Conservation (phyloP, 2,329 filamentous ascomycete species). For the Orbilia brochopaga region DNA sequence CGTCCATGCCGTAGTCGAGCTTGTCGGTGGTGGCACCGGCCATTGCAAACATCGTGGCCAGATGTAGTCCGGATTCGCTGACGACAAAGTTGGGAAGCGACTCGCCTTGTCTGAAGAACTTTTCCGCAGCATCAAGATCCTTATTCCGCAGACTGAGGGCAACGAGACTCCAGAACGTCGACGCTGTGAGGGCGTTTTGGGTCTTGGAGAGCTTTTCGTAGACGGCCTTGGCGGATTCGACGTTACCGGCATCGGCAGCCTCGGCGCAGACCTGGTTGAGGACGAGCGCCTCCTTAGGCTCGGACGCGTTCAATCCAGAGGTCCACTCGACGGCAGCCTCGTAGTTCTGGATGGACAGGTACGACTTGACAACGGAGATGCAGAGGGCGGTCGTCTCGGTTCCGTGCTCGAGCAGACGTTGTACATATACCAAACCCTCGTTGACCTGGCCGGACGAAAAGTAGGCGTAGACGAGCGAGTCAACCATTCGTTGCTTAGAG, state of each 20-base stretch:
- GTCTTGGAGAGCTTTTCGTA: conserved; percentile 43
- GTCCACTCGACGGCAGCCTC: conserved; percentile 50
- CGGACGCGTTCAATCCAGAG: conserved; percentile 43
- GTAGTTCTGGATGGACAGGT: conserved; percentile 44
- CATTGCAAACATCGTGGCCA: conserved; percentile 47
- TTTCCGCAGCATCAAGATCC: conserved; percentile 48
- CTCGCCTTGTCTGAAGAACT: conserved; percentile 46
- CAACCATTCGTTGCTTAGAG: conserved; percentile 75
- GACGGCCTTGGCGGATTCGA: conserved; percentile 35
- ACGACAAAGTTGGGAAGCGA: conserved; percentile 35
- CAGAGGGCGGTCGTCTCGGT: conserved; percentile 51
- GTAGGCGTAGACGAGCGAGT: conserved; percentile 71
- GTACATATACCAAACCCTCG: conserved; percentile 48
- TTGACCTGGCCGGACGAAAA: conserved; percentile 64
- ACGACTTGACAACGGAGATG: conserved; percentile 49
- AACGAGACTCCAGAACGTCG: conserved; percentile 43
- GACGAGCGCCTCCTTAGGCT: conserved; percentile 39
- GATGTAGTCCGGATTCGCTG: conserved; percentile 38
- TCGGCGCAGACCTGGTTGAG: conserved; percentile 47
- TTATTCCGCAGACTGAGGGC: conserved; percentile 43
- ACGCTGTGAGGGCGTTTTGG: conserved; percentile 18
- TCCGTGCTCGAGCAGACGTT: conserved; percentile 46
- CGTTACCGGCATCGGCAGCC: conserved; percentile 46
- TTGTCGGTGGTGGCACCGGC: conserved; percentile 27
- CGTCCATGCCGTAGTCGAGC: conserved; percentile 48